Percentiles rank a stretch among this genome's conserved stretches.
phyloP scores from a whole-genome alignment of 2,329 filamentous ascomycete species.

The Grosmannia serpens region DNA sequence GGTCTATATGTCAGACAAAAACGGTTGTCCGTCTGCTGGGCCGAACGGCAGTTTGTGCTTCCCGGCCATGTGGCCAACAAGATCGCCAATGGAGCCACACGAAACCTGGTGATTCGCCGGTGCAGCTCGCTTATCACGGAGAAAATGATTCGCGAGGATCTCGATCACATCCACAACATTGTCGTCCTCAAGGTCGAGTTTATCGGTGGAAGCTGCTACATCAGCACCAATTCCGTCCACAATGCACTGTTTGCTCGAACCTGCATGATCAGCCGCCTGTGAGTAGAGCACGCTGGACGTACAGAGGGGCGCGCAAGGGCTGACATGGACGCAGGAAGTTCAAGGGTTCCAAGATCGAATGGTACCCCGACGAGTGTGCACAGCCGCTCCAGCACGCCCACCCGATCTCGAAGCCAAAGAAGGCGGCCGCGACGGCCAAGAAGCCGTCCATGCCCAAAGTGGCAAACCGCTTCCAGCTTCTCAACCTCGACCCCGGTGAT shows the following conservation, averaged over 20 bases:
- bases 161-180: constrained; percentile 75
- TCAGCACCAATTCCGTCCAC: constrained; percentile 67
- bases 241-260: constrained; percentile 64
- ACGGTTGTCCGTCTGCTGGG: constrained; percentile 59
- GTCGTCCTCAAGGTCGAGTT: constrained; percentile 56
- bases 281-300: constrained; percentile 16
- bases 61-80: constrained; percentile 52
- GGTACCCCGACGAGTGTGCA: constrained; percentile 61
- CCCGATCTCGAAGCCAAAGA: background rate
- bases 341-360: constrained; percentile 59
- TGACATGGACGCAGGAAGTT: constrained; percentile 39
- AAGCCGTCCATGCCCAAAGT: constrained; percentile 22
- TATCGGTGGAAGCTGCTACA: constrained; percentile 45
- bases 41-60: constrained; percentile 57
- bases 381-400: constrained; percentile 30
- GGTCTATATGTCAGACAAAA: constrained; percentile 60
- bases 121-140: constrained; percentile 49
- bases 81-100: constrained; percentile 53
- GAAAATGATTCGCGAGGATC: constrained; percentile 53
- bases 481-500: constrained; percentile 37
- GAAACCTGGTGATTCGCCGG: constrained; percentile 60
- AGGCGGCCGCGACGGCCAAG: constrained; percentile 2
- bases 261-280: constrained; percentile 60
- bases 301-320: background rate
- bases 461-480: constrained; percentile 51